Base-by-base conservation (phyloP, 2,329 filamentous ascomycete species). In the Graphilbum ipis-grandicollis region DNA sequence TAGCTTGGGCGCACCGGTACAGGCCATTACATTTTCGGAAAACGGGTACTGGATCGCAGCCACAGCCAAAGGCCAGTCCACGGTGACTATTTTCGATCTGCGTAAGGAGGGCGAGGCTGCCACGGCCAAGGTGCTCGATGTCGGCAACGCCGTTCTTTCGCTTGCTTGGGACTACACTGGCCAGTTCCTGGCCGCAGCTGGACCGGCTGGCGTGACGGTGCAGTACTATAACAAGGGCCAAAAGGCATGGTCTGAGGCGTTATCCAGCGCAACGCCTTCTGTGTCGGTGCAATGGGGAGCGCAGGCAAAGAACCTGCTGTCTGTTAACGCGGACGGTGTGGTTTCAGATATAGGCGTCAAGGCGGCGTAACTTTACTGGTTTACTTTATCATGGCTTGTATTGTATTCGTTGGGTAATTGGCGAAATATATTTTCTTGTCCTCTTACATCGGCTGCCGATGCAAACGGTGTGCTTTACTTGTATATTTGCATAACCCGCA, bases 31-130 rank as follows among this genome's bases (percentile, higher is more conserved):
- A 40, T 98, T 98, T 58, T 94, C 86, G 0, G 90, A 98, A 56
- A 98, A 98, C 48, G 90, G 90, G 19, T 93, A 82, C 49, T 96
- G 86, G 83, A 76, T 98, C 44, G 88, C 88, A 2, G 80, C 84
- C 5, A 77, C 78, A 8, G 75, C 79, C 40, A 76, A 84, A 55
- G 76, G 75, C 22, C 81, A 85, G 45, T 80, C 75, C 18, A 77
- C 67, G 19, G 77, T 93, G 28, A 81, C 81, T 9, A 74, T 96
- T 38, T 96, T 92, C 65, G 88, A 96, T 56, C 66, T 98, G 42
- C 78, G 90, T 48, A 94, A 93, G 59, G 75, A 93, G 47, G 79
- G 88, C 42, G 85, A 83, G 46, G 77, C 79, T 15, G 76, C 77
- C 5, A 70, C 75, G 49, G 75, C 77, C 52, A 93, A 93, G 66